Conservation (phyloP, 2,329 filamentous ascomycete species). For the Tolypocladium nubicola region DNA sequence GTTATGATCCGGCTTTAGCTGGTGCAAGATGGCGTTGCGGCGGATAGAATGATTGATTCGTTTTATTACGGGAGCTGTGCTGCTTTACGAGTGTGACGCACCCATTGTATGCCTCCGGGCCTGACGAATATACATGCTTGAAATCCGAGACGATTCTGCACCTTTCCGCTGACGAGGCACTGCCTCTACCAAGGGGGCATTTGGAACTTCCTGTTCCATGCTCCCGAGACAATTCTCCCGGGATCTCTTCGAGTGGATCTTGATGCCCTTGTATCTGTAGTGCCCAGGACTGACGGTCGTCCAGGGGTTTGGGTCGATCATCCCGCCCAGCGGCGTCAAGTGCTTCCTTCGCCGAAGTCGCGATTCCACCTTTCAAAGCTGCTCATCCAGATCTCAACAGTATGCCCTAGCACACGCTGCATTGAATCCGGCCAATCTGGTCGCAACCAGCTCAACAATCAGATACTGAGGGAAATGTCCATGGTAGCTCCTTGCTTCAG, state of each 20-base stretch:
- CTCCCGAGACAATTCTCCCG: neutral
- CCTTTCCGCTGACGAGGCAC: neutral
- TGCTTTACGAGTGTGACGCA: neutral
- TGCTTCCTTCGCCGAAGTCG: too few relatives aligned
- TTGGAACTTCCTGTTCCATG: neutral
- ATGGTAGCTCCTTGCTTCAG: too few relatives aligned
- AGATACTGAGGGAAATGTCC: too few relatives aligned
- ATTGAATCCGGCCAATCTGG: neutral
- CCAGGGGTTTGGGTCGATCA: too few relatives aligned
- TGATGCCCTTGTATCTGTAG: too few relatives aligned
- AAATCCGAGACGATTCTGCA: neutral
- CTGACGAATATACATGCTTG: neutral
- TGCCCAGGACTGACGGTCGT: too few relatives aligned
- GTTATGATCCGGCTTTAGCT: neutral
- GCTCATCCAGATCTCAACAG: neutral
- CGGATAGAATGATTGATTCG: conserved; percentile 14
- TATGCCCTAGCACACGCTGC: neutral
- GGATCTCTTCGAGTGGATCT: neutral
- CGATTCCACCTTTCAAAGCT: too few relatives aligned
- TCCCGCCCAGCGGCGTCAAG: too few relatives aligned
- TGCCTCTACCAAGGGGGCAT: neutral
- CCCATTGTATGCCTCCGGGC: neutral
- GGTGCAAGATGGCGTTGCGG: conserved; percentile 17
- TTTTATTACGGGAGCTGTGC: neutral
- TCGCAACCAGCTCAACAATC: too few relatives aligned